phyloP scores from a whole-genome alignment of 345 rosid species.

The Rhodamnia rubescens region DNA sequence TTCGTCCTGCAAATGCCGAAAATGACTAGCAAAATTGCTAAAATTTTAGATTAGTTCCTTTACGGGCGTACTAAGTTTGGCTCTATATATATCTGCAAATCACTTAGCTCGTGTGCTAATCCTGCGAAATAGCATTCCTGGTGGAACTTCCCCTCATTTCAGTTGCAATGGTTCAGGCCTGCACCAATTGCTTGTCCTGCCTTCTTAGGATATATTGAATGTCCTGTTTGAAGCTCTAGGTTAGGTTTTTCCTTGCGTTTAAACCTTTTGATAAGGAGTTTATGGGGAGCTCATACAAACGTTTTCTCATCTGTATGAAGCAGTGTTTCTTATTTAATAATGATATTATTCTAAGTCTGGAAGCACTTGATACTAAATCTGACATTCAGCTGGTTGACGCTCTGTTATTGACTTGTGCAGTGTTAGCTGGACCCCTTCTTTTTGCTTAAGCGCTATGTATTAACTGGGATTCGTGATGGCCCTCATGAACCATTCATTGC shows the following conservation, averaged over 20 bases:
- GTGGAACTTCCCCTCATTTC: background rate
- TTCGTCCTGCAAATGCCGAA: background rate
- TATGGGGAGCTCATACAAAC: background rate
- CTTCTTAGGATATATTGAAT: background rate
- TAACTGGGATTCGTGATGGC: constrained; percentile 91
- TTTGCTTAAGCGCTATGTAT: constrained; percentile 77
- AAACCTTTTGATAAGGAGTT: background rate
- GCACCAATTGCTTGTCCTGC: background rate
- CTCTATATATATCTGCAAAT: background rate
- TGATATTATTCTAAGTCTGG: background rate
- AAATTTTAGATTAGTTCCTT: background rate
- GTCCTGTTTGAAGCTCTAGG: background rate
- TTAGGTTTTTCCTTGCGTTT: background rate
- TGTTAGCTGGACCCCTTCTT: constrained; percentile 96
- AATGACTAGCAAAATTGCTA: background rate
- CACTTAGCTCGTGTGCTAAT: background rate
- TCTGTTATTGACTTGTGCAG: constrained; percentile 39
- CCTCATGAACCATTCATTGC: constrained; percentile 99
- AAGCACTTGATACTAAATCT: background rate
- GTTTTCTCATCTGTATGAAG: background rate
- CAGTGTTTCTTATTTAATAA: background rate
- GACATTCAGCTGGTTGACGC: constrained; percentile 8
- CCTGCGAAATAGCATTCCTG: background rate
- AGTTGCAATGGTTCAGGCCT: background rate
- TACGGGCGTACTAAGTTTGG: background rate